Evolutionary conservation across 257 asterid genomes (phyloP).

Genomic region (Capsicum chinense): DNA sequence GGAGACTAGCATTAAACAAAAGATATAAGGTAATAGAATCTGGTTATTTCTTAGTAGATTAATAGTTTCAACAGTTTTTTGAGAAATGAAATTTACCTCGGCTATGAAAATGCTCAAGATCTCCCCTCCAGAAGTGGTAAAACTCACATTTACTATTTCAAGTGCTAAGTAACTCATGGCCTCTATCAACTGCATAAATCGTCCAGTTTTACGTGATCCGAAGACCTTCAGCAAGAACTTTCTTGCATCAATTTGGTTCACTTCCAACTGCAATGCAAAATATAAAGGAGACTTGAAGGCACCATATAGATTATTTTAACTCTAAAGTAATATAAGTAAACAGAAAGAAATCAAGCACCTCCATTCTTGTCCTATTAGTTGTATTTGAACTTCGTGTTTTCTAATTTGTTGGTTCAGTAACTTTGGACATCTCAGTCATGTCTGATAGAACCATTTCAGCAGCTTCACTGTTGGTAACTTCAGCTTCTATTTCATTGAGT

Average conservation of each 20-base stretch:
- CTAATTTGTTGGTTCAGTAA: neutral
- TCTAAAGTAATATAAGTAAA: neutral
- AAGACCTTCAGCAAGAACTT: slow-evolving; percentile 58
- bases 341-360: neutral
- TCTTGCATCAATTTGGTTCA: slow-evolving; percentile 54
- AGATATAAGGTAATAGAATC: neutral
- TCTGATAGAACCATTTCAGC: too few relatives aligned
- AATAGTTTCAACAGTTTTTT: neutral
- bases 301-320: neutral
- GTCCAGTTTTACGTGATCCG: slow-evolving; percentile 48
- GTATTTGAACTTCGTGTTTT: neutral
- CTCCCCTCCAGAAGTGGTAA: slow-evolving; percentile 56
- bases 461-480: too few relatives aligned
- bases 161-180: slow-evolving; percentile 61
- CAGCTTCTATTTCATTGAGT: too few relatives aligned
- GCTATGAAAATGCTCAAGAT: slow-evolving; percentile 58
- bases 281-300: neutral
- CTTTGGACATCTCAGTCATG: too few relatives aligned
- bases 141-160: slow-evolving; percentile 62
- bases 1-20: neutral
- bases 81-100: slow-evolving; percentile 48
- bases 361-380: neutral
- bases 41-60: neutral
- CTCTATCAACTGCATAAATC: slow-evolving; percentile 62
- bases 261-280: slow-evolving; percentile 51